Conservation (phyloP, 441 rosid species). For the Breynia disticha region DNA sequence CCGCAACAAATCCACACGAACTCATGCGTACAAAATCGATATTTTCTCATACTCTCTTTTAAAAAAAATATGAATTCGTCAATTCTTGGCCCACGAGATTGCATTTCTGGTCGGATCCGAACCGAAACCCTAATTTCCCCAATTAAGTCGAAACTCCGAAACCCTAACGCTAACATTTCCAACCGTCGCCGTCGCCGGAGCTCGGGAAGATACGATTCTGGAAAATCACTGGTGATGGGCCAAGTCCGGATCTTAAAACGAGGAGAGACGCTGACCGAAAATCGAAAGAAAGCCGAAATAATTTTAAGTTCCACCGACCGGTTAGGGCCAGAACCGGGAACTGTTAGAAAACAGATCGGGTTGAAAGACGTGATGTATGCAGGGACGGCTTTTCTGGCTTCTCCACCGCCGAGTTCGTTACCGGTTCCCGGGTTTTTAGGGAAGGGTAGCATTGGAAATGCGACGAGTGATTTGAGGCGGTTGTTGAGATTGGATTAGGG, state of each 20-base stretch:
- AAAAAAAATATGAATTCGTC: not conserved
- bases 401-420: slow-evolving; percentile 57
- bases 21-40: too few species aligned
- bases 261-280: slow-evolving; percentile 27
- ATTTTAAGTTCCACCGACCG: slow-evolving; percentile 33
- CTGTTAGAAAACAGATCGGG: slow-evolving; percentile 26
- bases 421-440: slow-evolving; percentile 47
- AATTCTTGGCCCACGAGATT: not conserved
- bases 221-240: slow-evolving; percentile 32
- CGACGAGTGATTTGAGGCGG: slow-evolving; percentile 15
- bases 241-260: slow-evolving; percentile 64
- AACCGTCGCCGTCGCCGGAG: slow-evolving; percentile 23
- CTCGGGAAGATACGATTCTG: slow-evolving; percentile 10
- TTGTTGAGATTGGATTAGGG: slow-evolving; percentile 13
- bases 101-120: slow-evolving; percentile 5
- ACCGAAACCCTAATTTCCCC: slow-evolving; percentile 15
- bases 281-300: slow-evolving; percentile 15
- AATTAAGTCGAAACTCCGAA: not conserved
- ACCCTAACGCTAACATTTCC: slow-evolving; percentile 3
- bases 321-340: slow-evolving; percentile 45
- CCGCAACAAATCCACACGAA: too few species aligned
- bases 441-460: slow-evolving; percentile 18
- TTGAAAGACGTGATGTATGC: slow-evolving; percentile 18
- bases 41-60: too few species aligned
- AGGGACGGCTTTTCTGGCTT: slow-evolving; percentile 28